These are phyloP conservation scores for Tylopilus rubrobrunneus DNA, from an alignment of 768 basidiomycete species.

Conservation along the genomic window DNA sequence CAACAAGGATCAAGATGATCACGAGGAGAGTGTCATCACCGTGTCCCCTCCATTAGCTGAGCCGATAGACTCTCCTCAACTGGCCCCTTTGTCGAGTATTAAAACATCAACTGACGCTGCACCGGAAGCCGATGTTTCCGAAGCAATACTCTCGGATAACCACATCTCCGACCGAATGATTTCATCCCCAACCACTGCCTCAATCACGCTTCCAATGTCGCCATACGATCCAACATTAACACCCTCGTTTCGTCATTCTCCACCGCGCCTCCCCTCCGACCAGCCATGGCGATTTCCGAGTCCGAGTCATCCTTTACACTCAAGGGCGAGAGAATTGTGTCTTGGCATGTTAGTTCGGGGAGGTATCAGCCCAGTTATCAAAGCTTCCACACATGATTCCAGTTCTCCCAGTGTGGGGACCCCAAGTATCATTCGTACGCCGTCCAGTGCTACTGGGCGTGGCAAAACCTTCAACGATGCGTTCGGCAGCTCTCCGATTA, in stretches of 20 bases:
- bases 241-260: constrained; percentile 75
- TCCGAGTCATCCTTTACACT: constrained; percentile 74
- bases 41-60: constrained; percentile 25
- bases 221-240: constrained; percentile 75
- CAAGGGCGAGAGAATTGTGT: constrained; percentile 57
- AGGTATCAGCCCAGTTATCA: constrained; percentile 45
- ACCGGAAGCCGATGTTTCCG: neutral
- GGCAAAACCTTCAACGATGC: constrained; percentile 27
- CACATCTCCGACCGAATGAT: constrained; percentile 5
- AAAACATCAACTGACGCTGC: neutral
- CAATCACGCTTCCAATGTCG: constrained; percentile 49
- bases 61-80: constrained; percentile 23
- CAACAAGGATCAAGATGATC: constrained; percentile 10
- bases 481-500: constrained; percentile 33
- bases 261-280: constrained; percentile 68
- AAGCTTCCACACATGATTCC: constrained; percentile 26
- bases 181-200: constrained; percentile 25
- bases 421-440: constrained; percentile 29
- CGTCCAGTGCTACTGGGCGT: constrained; percentile 23
- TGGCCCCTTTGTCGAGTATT: constrained; percentile 15
- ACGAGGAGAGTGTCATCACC: constrained; percentile 9
- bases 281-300: constrained; percentile 83
- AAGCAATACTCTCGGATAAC: neutral
- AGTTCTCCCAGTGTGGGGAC: constrained; percentile 30
- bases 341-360: constrained; percentile 60